Evolutionary conservation across 345 rosid genomes (phyloP), one percentile per base, ranked within the genome.

Genomic region (Melaleuca alternifolia): DNA sequence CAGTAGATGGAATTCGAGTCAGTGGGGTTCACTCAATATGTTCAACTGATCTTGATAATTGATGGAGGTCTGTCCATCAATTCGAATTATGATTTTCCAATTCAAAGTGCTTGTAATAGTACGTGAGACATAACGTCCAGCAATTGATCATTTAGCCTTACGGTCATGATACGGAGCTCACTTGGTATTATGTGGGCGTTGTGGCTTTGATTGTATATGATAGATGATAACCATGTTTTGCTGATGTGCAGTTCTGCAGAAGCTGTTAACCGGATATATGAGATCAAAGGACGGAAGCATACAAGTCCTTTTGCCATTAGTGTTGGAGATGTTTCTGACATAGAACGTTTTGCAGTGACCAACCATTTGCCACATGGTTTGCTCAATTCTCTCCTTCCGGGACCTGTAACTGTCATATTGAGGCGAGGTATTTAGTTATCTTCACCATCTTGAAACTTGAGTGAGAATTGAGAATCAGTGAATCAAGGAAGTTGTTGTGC

Each of bases 241-340:
- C 46, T 33, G 23, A 13, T 65, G 56, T 86, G 84, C 93, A 95
- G 98, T 81, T 95, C 98, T 83, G 87, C 85, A 56, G 94, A 94
- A 87, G 99, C 98, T 23, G 94, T 97, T 84, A 91, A 90, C 85
- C 91, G 94, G 87, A 95, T 97, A 86, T 97, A 97, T 21, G 92
- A 95, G 94, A 96, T 97, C 89, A 97, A 97, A 91, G 99, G 98
- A 37, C 97, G 97, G 20, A 92, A 91, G 84, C 92, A 93, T 85
- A 96, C 98, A 51, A 96, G 95, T 52, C 99, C 99, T 87, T 94
- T 97, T 77, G 97, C 98, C 7, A 94, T 96, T 81, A 94, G 97
- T 76, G 95, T 95, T 62, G 99, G 96, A 5, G 97, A 97, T 93
- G 98, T 94, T n/a, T 92, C 91, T 51, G 98, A 94, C 86, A 93